Conservation (phyloP, 2,329 filamentous ascomycete species). For the Fusarium mundagurra region DNA sequence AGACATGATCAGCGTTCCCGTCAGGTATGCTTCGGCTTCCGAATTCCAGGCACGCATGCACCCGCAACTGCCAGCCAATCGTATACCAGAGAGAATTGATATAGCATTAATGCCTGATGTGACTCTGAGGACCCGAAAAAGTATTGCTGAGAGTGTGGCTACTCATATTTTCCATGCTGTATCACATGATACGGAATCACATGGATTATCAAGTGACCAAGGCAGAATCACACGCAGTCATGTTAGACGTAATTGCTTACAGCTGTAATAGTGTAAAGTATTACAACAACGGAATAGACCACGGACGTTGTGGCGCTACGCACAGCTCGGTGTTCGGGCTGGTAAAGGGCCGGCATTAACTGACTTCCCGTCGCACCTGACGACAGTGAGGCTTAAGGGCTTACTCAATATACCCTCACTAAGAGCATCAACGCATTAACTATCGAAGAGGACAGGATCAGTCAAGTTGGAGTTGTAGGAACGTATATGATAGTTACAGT, state of each 20-base stretch:
- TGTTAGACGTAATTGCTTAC: fast-evolving
- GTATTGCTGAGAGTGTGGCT: fast-evolving
- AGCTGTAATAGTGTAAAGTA: fast-evolving
- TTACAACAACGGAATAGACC: fast-evolving
- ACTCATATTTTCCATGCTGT: not conserved
- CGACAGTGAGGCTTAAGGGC: not conserved
- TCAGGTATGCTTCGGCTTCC: conserved; percentile 1
- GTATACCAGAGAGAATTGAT: fast-evolving
- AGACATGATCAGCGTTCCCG: not conserved
- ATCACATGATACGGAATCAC: not conserved
- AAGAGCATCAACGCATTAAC: fast-evolving
- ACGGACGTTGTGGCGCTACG: not conserved
- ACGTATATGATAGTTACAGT: not conserved
- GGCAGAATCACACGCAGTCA: fast-evolving
- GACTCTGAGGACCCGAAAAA: no score
- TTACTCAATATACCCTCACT: not conserved
- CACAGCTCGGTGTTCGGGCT: not conserved
- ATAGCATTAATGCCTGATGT: fast-evolving
- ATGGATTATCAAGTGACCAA: not conserved
- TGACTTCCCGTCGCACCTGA: not conserved
- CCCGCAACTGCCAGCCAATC: not conserved
- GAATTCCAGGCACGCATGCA: not conserved
- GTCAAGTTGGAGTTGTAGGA: fast-evolving
- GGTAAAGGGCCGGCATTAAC: no score
- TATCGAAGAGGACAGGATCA: fast-evolving